Evolutionary conservation across 306 rosid species (phyloP), one percentile per base, ranked within the genome.

Genomic region (Hippophae rhamnoides): DNA sequence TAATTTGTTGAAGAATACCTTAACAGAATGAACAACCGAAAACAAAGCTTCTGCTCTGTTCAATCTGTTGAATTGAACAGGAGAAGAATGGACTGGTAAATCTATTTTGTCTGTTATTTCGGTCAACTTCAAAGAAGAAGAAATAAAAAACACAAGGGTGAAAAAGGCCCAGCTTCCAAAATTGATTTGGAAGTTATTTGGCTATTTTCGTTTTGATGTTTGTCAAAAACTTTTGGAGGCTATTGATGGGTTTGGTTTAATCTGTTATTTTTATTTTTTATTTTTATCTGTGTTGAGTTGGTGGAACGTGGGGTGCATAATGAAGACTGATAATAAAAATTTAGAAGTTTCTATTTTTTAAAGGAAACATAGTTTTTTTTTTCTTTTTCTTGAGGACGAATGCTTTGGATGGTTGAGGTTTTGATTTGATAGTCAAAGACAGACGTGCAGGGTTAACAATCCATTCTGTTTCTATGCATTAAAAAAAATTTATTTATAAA

Each of bases 261-360:
- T 41, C 65, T 73, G 23, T 18, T 18, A 18, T 18, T 4, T 31
- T 31, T 31, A 2, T 31, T 74, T 59, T 31, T 69, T 55, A 64
- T 41, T 70, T 68, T 72, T 74, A 68, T 72, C 12, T 65, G 50
- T 27, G 66, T 18, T 60, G 47, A 50, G 70, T 69, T 68, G 65
- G 64, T 41, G 26, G 76, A 82, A 84, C 85, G 90, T 86, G 94
- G 79, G 95, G 88, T 85, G 90, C 95, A 82, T 77, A 84, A 65
- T 75, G 79, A 69, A 31, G 38, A 31, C 38, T 31, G 38, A 2
- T 31, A 31, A 31, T 31, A 31, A 31, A 31, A 31, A 31, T 31
- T 31, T 18, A 18, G 5, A 31, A 31, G 38, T 31, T 31, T 31
- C 4, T 31, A 31, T 31, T 31, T 4, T 31, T 31, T 31, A 2